phyloP scores from a whole-genome alignment of 2,329 filamentous ascomycete species.

The Hawksworthiomyces lignivorus region DNA sequence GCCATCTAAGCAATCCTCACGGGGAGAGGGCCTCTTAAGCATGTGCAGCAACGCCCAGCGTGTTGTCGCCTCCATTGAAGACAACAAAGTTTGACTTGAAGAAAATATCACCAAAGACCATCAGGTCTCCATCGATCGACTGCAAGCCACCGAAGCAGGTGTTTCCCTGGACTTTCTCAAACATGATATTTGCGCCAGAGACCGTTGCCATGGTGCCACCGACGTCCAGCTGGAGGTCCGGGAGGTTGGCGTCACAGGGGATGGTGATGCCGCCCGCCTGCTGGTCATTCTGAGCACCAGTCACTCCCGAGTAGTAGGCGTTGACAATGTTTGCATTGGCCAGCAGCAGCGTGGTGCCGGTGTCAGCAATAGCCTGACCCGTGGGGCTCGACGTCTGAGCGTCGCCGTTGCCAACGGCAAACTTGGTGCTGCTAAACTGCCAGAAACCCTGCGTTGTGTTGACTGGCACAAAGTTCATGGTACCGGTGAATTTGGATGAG shows the following conservation, averaged over 20 bases:
- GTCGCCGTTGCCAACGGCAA: slow-evolving; percentile 40
- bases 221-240: slow-evolving; percentile 47
- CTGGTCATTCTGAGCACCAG: slow-evolving; percentile 32
- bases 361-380: slow-evolving; percentile 46
- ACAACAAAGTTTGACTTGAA: slow-evolving; percentile 55
- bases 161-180: slow-evolving; percentile 39
- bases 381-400: slow-evolving; percentile 27
- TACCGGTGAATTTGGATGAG: slow-evolving; percentile 51
- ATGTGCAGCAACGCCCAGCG: slow-evolving; percentile 41
- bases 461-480: slow-evolving; percentile 54
- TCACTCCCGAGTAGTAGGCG: slow-evolving; percentile 40
- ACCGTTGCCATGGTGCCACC: slow-evolving; percentile 50
- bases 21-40: slow-evolving; percentile 30
- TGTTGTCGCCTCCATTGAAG: slow-evolving; percentile 49
- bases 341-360: slow-evolving; percentile 57
- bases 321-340: slow-evolving; percentile 44
- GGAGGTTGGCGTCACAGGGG: slow-evolving; percentile 37
- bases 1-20: too few species aligned
- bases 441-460: slow-evolving; percentile 60
- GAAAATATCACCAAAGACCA: slow-evolving; percentile 57
- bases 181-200: slow-evolving; percentile 46
- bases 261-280: slow-evolving; percentile 37
- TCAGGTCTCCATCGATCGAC: slow-evolving; percentile 44
- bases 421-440: slow-evolving; percentile 53
- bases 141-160: slow-evolving; percentile 65